Conservation (phyloP, 495 filamentous ascomycete species). For the Xylaria bambusicola region DNA sequence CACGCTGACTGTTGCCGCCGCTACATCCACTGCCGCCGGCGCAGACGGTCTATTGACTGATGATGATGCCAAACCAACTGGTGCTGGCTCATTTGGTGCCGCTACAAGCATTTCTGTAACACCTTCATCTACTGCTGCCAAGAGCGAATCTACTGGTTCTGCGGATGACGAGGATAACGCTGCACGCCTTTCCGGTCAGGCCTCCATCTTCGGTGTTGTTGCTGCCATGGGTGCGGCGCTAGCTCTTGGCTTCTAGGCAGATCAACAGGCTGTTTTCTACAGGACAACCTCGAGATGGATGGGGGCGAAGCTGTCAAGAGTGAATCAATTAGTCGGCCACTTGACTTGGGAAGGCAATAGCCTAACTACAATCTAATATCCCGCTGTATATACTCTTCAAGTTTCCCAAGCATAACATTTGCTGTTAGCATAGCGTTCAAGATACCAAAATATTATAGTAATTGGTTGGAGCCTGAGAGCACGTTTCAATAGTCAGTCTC, state of each 20-base stretch:
- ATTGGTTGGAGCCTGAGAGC: neutral
- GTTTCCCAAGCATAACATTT: neutral
- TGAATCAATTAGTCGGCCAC: too few species aligned
- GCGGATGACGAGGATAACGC: neutral
- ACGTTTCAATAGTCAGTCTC: neutral
- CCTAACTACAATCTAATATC: constrained; percentile 15
- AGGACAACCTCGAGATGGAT: neutral
- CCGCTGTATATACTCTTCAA: constrained; percentile 23
- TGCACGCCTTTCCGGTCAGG: constrained; percentile 13
- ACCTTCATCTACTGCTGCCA: neutral
- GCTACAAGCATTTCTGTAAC: constrained; percentile 8
- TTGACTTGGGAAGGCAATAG: neutral
- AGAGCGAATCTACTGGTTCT: neutral
- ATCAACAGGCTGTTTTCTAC: neutral
- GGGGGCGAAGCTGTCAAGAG: neutral
- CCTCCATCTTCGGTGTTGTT: constrained; percentile 28
- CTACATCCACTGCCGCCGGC: constrained; percentile 4
- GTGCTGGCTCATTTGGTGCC: constrained; percentile 4
- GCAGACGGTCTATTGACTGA: constrained; percentile 14
- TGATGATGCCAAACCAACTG: constrained; percentile 1
- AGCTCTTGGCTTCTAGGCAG: constrained; percentile 26
- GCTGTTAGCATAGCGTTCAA: constrained; percentile 8
- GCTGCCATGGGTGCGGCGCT: constrained; percentile 26
- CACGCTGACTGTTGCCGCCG: constrained; percentile 7
- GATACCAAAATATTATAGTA: constrained; percentile 3